Percentiles rank a stretch among this genome's conserved stretches.
Conservation (phyloP, 2,329 filamentous ascomycete genomes). For the Clarireedia sp. region DNA sequence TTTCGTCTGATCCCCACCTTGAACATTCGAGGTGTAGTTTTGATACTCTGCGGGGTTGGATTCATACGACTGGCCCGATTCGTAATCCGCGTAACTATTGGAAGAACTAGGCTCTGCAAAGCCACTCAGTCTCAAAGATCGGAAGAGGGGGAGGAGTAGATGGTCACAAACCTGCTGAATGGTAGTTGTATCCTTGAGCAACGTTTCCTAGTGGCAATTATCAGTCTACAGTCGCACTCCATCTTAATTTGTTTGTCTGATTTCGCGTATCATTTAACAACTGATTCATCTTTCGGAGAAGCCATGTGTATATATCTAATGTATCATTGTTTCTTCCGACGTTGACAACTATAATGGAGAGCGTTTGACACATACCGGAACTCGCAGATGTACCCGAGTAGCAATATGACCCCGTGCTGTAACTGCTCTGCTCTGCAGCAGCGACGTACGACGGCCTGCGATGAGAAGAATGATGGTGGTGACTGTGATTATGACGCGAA, state of each 20-base stretch:
- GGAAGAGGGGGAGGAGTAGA: background rate
- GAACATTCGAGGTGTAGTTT: background rate
- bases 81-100: background rate
- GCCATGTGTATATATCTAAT: background rate
- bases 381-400: background rate
- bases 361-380: slow-evolving; percentile 1
- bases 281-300: background rate
- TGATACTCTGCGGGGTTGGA: background rate
- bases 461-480: background rate
- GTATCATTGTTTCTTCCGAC: background rate
- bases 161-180: background rate
- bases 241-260: background rate
- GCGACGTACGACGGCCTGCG: background rate
- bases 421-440: background rate
- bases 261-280: background rate
- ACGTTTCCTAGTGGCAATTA: background rate
- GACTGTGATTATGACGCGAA: background rate
- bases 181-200: slow-evolving; percentile 1
- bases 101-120: background rate
- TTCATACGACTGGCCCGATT: background rate
- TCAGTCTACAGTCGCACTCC: background rate
- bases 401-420: background rate
- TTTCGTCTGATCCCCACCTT: background rate
- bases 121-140: background rate
- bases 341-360: background rate